These are phyloP conservation scores for Bassia scoparia DNA, from an alignment of 148 eudicot species.

Conservation along the genomic window DNA sequence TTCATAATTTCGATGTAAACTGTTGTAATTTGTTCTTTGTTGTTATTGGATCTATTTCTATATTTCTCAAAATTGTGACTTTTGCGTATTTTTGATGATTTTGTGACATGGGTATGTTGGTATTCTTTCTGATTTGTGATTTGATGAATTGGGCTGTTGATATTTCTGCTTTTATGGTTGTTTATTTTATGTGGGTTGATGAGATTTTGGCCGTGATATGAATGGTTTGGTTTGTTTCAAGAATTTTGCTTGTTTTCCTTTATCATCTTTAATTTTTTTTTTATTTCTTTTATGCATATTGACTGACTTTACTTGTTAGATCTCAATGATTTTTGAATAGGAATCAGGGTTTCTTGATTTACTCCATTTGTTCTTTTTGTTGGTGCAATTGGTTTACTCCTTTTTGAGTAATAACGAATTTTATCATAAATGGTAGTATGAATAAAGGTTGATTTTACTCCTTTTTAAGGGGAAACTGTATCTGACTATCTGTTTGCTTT, in stretches of 20 bases:
- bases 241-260: neutral
- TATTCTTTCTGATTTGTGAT: slow-evolving; percentile 14
- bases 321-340: neutral
- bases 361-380: too few species aligned
- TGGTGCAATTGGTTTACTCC: too few species aligned
- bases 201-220: neutral
- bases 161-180: slow-evolving; percentile 3
- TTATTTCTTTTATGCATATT: neutral
- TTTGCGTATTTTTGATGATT: neutral
- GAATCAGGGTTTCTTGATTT: neutral
- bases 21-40: neutral
- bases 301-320: slow-evolving; percentile 18
- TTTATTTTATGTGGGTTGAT: slow-evolving; percentile 11
- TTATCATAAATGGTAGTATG: slow-evolving; percentile 2
- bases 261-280: neutral
- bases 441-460: neutral
- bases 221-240: neutral
- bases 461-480: neutral
- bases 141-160: slow-evolving; percentile 25
- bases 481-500: neutral
- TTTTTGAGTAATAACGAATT: too few species aligned
- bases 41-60: slow-evolving; percentile 22
- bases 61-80: neutral
- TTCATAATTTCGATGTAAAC: neutral
- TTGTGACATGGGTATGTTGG: slow-evolving; percentile 4